A percentile compares a stretch with the other conserved stretches of the same genome.
Evolutionary conservation across 768 basidiomycete genomes (phyloP).

Genomic region (Pleurotus tuoliensis): DNA sequence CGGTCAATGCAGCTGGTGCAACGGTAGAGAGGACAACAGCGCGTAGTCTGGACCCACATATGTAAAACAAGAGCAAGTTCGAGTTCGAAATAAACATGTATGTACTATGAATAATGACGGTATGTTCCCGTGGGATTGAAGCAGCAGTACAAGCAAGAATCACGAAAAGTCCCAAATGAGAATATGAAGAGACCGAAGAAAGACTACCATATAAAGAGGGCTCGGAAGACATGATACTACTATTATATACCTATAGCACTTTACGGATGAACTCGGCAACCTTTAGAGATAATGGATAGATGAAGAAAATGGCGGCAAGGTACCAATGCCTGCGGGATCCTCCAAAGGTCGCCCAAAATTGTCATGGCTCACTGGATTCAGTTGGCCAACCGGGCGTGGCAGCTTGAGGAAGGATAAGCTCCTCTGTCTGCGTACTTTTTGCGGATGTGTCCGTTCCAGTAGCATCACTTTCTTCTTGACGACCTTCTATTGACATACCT

Average conservation of each 20-base stretch:
- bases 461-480: too few species aligned
- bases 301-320: slow-evolving; percentile 10
- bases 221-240: background rate
- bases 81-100: too few species aligned
- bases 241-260: slow-evolving; percentile 9
- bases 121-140: too few species aligned
- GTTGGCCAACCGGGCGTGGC: background rate
- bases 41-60: too few species aligned
- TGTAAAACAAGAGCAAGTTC: too few species aligned
- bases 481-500: too few species aligned
- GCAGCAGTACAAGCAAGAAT: too few species aligned
- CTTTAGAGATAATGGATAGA: slow-evolving; percentile 16
- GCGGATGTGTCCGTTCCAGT: too few species aligned
- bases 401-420: background rate
- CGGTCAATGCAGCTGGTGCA: too few species aligned
- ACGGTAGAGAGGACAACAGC: too few species aligned
- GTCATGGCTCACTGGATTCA: slow-evolving; percentile 8
- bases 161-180: background rate
- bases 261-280: slow-evolving; percentile 21
- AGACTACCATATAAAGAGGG: background rate
- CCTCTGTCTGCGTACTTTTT: too few species aligned
- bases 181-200: background rate
- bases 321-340: slow-evolving; percentile 10
- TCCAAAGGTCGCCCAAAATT: slow-evolving; percentile 17
- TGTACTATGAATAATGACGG: too few species aligned